These are phyloP conservation scores for Dryadomyces quercivorus DNA, from an alignment of 2,329 filamentous ascomycete species.

Conservation along the genomic window DNA sequence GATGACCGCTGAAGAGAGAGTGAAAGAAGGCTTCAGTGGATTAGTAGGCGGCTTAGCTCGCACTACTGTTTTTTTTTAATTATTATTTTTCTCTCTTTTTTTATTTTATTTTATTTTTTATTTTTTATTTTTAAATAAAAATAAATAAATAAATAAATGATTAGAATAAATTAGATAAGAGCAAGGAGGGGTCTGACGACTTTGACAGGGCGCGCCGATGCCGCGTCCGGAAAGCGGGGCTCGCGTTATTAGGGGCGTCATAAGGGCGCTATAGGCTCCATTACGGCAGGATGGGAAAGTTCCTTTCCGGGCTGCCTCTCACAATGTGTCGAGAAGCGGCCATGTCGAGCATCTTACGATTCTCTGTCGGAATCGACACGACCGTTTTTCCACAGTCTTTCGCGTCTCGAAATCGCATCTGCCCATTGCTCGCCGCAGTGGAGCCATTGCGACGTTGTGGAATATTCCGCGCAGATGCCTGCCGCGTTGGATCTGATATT, in stretches of 20 bases:
- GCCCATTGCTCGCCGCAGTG: not conserved
- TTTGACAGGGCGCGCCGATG: slow-evolving; percentile 4
- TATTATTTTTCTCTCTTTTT: too few relatives aligned
- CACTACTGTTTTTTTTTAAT: not conserved
- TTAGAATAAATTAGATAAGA: not conserved
- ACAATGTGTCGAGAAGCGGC: not conserved
- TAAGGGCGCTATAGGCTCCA: not conserved
- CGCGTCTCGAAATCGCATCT: not conserved
- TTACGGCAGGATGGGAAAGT: not conserved
- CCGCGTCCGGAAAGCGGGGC: not conserved
- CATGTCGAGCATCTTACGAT: not conserved
- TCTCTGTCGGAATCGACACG: not conserved
- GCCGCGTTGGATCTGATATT: not conserved
- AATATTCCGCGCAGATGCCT: too few relatives aligned
- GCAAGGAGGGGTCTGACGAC: not conserved
- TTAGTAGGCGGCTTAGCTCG: not conserved
- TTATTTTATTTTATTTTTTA: not conserved
- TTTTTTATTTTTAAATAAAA: not conserved
- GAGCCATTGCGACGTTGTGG: not conserved
- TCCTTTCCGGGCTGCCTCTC: not conserved
- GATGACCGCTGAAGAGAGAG: not conserved
- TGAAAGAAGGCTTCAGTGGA: not conserved
- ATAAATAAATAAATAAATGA: not conserved
- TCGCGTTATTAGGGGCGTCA: slow-evolving; percentile 17
- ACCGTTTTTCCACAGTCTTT: not conserved